Evolutionary conservation across 1,139 yeast species (phyloP).

Genomic region (Nakaseomyces nivariensis): DNA sequence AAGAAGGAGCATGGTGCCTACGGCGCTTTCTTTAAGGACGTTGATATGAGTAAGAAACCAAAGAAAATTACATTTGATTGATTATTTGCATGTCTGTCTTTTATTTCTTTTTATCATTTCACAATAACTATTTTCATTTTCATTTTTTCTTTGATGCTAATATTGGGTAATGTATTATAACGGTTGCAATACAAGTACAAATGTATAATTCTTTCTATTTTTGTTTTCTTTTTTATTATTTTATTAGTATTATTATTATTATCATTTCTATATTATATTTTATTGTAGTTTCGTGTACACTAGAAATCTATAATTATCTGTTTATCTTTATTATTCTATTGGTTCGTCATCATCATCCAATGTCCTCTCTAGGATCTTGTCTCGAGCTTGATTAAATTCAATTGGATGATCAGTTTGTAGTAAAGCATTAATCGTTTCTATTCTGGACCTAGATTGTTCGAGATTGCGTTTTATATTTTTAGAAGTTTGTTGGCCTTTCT

Average conservation of each 20-base stretch:
- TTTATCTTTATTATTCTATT: neutral
- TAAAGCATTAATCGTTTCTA: conserved; percentile 15
- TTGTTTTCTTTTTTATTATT: neutral
- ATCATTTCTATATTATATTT: neutral
- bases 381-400: conserved; percentile 26
- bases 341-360: conserved; percentile 9
- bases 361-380: conserved; percentile 22
- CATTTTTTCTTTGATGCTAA: neutral
- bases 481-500: conserved; percentile 17
- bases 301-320: neutral
- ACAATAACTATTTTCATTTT: neutral
- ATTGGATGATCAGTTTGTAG: conserved; percentile 24
- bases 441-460: conserved; percentile 12
- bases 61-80: conserved; percentile 72
- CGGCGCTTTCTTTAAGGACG: conserved; percentile 92
- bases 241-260: neutral
- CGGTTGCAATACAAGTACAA: neutral
- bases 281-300: neutral
- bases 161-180: conserved; percentile 2
- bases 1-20: conserved; percentile 94
- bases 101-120: neutral
- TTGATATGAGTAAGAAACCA: conserved; percentile 78
- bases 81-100: conserved; percentile 4
- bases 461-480: conserved; percentile 16
- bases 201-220: neutral